A percentile compares a stretch with the other conserved stretches of the same genome.
Evolutionary conservation across 1,284 basidiomycete species (phyloP).

Genomic region (Flammula alnicola): DNA sequence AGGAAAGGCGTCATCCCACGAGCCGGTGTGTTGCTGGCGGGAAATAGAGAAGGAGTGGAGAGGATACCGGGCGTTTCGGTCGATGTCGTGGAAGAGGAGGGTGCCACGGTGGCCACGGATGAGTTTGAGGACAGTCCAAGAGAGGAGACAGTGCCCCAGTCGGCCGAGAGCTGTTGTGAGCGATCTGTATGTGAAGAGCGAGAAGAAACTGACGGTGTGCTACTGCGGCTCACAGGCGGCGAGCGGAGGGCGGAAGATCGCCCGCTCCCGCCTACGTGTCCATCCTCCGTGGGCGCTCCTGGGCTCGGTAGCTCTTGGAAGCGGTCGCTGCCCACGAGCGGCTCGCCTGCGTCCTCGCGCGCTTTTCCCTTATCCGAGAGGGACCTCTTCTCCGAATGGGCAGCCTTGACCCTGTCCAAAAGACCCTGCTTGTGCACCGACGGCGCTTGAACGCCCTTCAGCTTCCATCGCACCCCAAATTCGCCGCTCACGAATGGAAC

Average conservation of each 20-base stretch:
- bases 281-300: conserved; percentile 12
- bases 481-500: conserved; percentile 79
- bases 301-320: conserved; percentile 10
- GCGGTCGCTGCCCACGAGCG: too few relatives aligned
- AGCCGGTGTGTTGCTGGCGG: conserved; percentile 38
- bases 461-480: conserved; percentile 78
- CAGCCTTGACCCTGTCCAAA: conserved; percentile 31
- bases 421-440: conserved; percentile 41
- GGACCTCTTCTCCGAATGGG: conserved; percentile 30
- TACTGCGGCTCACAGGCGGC: neutral
- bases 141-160: conserved; percentile 13
- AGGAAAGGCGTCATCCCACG: conserved; percentile 62
- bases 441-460: conserved; percentile 63
- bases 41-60: conserved; percentile 11
- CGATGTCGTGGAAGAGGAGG: conserved; percentile 11
- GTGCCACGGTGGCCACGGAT: conserved; percentile 24
- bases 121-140: conserved; percentile 18
- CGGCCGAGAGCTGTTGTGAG: conserved; percentile 23
- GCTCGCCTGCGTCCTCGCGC: conserved; percentile 28
- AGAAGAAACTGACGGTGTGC: conserved; percentile 20
- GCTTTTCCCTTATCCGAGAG: conserved; percentile 31
- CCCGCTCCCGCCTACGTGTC: conserved; percentile 11
- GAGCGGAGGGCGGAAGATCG: too few relatives aligned
- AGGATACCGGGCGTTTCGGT: conserved; percentile 15
- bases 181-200: conserved; percentile 13